Evolutionary conservation across 2,329 filamentous ascomycete species (phyloP), one percentile per base, ranked within the genome.

Genomic region (Pseudocercospora cruenta): DNA sequence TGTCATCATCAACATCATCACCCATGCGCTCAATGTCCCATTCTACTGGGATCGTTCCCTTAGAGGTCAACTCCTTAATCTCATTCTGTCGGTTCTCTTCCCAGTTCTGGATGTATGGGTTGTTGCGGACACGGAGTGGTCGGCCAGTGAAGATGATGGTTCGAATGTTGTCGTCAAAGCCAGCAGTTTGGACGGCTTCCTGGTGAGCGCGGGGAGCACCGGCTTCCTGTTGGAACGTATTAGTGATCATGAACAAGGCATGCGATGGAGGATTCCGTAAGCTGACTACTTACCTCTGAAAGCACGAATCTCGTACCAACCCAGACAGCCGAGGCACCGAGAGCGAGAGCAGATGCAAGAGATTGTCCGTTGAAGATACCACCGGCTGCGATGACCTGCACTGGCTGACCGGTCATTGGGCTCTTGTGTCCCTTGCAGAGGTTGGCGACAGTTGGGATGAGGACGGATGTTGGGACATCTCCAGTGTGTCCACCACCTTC

Each of bases 111-210:
- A 99, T 98, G 82, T 99, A 99, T 6, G 90, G 81, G 84, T 98
- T 99, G 78, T 88, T 95, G 79, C 94, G 90, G 66, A 99, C 95
- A 72, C 95, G 92, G 78, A 99, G 86, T 39, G 95, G 95, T 65
- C 95, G 92, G 63, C 95, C 95, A 64, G 95, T 99, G 87, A 98
- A 99, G 83, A 99, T 99, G 80, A 98, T 92, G 58, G 95, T 99
- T 78, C 93, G 91, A 79, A 98, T 84, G 77, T 96, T 99, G 82
- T 99, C 95, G 81, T 98, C 93, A 80, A 95, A 97, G 73, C 91
- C 88, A 60, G 95, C 88, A 51, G 94, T 97, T 76, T 89, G 88
- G 73, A 99, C 95, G 68, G 94, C 93, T 78, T 99, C 94, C 84
- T 98, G 95, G 86, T 99, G 94, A 55, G 91, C 88, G 80, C 93